Conservation (phyloP, 495 filamentous ascomycete species). For the Apodospora peruviana region DNA sequence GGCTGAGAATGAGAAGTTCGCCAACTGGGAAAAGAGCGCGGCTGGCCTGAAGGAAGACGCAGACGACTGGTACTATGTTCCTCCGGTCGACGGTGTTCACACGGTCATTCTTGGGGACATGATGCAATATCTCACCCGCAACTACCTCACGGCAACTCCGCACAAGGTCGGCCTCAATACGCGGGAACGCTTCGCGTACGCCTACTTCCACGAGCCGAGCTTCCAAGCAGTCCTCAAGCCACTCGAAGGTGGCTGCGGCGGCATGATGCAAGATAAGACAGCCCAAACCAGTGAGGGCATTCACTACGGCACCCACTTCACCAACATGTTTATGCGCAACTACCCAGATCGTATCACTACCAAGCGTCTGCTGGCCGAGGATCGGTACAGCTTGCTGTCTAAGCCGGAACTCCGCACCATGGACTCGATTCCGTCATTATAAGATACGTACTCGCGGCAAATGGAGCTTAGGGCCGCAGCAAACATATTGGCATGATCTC, state of each 20-base stretch:
- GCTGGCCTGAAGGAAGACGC: conserved; percentile 38
- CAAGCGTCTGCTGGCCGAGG: conserved; percentile 25
- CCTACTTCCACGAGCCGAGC: conserved; percentile 45
- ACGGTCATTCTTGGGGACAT: conserved; percentile 44
- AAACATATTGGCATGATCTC: too few relatives aligned
- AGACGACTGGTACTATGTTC: conserved; percentile 38
- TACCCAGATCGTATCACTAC: conserved; percentile 43
- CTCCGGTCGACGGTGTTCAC: conserved; percentile 30
- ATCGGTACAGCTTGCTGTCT: conserved; percentile 18
- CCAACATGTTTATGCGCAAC: conserved; percentile 44
- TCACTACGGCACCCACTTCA: conserved; percentile 45
- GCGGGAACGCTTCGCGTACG: conserved; percentile 34
- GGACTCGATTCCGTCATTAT: conserved; percentile 10
- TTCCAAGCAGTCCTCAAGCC: conserved; percentile 38
- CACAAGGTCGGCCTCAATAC: conserved; percentile 45
- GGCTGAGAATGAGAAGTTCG: conserved; percentile 26
- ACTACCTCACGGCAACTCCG: conserved; percentile 35
- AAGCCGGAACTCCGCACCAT: conserved; percentile 23
- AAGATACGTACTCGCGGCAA: too few relatives aligned
- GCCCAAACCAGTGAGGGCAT: conserved; percentile 20
- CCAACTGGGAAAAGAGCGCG: conserved; percentile 40
- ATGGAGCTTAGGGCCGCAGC: too few relatives aligned
- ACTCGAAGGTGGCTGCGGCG: conserved; percentile 21
- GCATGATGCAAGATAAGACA: neutral
- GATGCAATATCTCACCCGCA: conserved; percentile 41